These are phyloP conservation scores for Marchantia polymorpha DNA, from an alignment of 225 moss, liverwort and hornwort genomes.

Conservation along the genomic window DNA sequence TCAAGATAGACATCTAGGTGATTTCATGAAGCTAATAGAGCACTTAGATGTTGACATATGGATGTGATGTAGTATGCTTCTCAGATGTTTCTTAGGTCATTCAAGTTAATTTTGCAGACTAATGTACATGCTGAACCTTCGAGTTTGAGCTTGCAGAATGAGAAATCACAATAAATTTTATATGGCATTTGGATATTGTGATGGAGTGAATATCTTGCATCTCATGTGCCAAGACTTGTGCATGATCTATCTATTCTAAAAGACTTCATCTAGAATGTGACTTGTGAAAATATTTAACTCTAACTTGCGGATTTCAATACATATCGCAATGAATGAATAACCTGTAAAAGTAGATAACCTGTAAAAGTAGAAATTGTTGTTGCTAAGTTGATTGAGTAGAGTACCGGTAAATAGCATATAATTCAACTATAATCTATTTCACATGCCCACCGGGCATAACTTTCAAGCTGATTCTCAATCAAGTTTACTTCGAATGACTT, in stretches of 20 bases:
- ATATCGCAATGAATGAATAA: not conserved
- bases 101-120: not conserved
- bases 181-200: not conserved
- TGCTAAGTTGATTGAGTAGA: not conserved
- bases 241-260: not conserved
- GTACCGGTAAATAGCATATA: not conserved
- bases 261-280: not conserved
- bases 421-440: not conserved
- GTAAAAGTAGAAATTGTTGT: constrained; percentile 9
- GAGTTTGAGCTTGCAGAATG: constrained; percentile 6
- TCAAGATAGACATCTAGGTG: no score
- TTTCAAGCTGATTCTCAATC: no score
- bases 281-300: not conserved
- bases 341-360: no score
- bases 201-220: constrained; percentile 3
- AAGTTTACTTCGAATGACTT: no score
- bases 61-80: not conserved
- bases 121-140: not conserved
- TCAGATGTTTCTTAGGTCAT: constrained; percentile 1
- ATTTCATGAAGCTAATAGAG: no score
- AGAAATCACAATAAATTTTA: not conserved
- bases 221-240: not conserved
- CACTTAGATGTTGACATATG: no score
- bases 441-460: no score
- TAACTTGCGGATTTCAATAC: not conserved